These are phyloP conservation scores for Solanum gracilifrons DNA, from an alignment of 257 asterid species.

Conservation along the genomic window DNA sequence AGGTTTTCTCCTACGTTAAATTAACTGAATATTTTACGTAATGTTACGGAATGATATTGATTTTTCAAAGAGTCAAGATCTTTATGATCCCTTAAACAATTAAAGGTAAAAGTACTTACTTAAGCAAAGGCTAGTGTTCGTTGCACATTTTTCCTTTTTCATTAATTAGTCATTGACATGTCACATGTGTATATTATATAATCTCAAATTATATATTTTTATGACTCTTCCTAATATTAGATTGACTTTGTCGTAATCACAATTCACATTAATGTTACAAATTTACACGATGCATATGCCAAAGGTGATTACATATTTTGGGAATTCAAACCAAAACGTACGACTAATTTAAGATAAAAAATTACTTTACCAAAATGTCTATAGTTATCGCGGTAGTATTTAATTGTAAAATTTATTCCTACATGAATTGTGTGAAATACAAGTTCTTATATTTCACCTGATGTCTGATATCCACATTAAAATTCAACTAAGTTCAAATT, in stretches of 20 bases:
- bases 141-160: not conserved
- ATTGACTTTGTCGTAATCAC: not conserved
- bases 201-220: not conserved
- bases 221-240: not conserved
- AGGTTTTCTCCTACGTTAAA: too few species aligned
- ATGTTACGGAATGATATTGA: not conserved
- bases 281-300: not conserved
- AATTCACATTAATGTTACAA: not conserved
- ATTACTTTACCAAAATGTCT: not conserved
- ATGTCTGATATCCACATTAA: too few species aligned
- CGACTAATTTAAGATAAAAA: not conserved
- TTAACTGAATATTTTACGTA: not conserved
- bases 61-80: not conserved
- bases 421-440: not conserved
- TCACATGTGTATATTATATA: not conserved
- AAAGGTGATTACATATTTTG: not conserved
- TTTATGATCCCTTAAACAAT: not conserved
- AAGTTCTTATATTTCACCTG: too few species aligned
- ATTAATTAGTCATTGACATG: not conserved
- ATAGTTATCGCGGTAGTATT: not conserved
- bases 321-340: not conserved
- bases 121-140: not conserved
- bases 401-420: not conserved
- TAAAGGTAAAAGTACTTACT: not conserved
- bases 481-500: too few species aligned